These are phyloP conservation scores for Hypoxylon sp. DNA, from an alignment of 2,329 filamentous ascomycete genomes.

Conservation along the genomic window DNA sequence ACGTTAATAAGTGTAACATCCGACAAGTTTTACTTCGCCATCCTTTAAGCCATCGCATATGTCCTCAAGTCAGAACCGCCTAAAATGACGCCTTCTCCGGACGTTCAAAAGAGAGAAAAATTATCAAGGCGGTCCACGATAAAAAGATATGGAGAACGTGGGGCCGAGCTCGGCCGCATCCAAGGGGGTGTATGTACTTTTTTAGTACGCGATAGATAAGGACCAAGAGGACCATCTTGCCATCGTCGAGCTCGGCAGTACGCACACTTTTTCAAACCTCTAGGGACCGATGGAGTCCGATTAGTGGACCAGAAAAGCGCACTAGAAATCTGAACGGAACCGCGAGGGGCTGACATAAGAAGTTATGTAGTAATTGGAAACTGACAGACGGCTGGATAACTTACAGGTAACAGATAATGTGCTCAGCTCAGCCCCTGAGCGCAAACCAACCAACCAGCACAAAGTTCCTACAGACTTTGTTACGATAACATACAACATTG, in stretches of 20 bases:
- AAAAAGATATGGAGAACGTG: conserved; percentile 41
- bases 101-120: conserved; percentile 26
- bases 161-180: conserved; percentile 40
- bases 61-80: conserved; percentile 18
- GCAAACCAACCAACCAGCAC: conserved; percentile 10
- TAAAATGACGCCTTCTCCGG: conserved; percentile 35
- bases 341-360: conserved; percentile 33
- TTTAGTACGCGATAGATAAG: conserved; percentile 43
- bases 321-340: conserved; percentile 42
- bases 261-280: conserved; percentile 18
- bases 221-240: conserved; percentile 30
- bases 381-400: not conserved
- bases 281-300: conserved; percentile 33
- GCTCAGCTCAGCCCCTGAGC: conserved; percentile 18
- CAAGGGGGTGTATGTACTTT: conserved; percentile 26
- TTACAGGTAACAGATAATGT: conserved; percentile 10
- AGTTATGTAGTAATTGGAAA: conserved; percentile 1
- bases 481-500: too few species aligned
- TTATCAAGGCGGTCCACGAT: conserved; percentile 38
- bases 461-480: not conserved
- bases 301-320: conserved; percentile 37
- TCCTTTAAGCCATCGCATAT: too few species aligned
- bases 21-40: conserved; percentile 20
- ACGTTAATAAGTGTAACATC: conserved; percentile 12
- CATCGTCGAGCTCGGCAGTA: conserved; percentile 35